These are phyloP conservation scores for Friedmanniomyces simplex DNA, from an alignment of 495 filamentous ascomycete species.

Conservation along the genomic window DNA sequence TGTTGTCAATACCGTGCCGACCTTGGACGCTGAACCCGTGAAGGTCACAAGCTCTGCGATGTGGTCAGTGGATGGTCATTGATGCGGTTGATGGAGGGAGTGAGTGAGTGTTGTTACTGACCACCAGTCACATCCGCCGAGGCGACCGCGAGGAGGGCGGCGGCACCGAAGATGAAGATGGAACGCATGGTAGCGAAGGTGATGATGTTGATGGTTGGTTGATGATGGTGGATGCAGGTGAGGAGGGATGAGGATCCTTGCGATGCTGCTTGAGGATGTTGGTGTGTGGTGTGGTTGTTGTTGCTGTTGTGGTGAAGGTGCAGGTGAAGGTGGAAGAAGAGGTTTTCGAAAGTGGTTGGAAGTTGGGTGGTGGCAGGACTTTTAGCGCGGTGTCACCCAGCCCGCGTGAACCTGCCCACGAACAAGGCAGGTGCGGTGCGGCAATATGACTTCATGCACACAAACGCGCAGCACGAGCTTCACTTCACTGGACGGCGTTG, in stretches of 20 bases:
- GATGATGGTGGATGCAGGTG: neutral
- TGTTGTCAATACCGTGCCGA: neutral
- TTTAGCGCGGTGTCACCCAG: no score
- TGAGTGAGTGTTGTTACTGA: neutral
- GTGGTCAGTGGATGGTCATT: neutral
- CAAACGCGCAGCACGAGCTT: no score
- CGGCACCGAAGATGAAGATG: neutral
- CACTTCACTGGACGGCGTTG: no score
- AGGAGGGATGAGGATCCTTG: neutral
- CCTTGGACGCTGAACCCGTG: neutral
- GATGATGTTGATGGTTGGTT: neutral
- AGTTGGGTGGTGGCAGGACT: no score
- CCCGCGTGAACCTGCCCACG: no score
- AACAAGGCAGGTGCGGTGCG: no score
- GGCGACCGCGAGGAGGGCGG: constrained; percentile 1
- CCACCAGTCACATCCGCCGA: constrained; percentile 6
- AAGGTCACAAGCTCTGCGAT: neutral
- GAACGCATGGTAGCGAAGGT: no score
- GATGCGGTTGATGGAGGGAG: neutral
- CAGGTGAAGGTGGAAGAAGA: neutral
- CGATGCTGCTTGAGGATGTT: neutral
- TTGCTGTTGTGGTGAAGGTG: no score
- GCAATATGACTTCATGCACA: no score
- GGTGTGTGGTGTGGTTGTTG: no score
- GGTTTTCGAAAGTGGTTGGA: no score